Base-by-base conservation (phyloP, 2,329 filamentous ascomycete species). In the Achaetomium macrosporum region DNA sequence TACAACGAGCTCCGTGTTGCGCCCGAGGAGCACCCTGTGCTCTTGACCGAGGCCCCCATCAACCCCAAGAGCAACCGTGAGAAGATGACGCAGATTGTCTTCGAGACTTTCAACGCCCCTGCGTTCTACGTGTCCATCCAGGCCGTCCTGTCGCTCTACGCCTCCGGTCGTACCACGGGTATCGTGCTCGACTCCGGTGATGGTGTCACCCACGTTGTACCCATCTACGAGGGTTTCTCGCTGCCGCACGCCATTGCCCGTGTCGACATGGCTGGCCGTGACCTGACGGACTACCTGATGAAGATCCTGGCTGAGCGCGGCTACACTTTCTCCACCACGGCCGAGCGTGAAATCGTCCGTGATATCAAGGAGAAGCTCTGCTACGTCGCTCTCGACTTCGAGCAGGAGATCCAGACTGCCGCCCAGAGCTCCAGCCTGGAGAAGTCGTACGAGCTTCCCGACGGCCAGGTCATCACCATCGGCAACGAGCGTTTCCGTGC, bases 321-420 rank as follows among this genome's bases (percentile, higher is more conserved):
- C 70, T 97, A 99, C 84, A 90, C 90, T 69, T 99, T 99, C 88
- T 96, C 92, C 73, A 99, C 93, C 80, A 97, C 93, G 59, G 93
- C 93, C 76, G 93, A 99, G 84, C 93, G 93, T 77, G 93, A 97
- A 95, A 99, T 97, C 73, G 93, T 97, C 71, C 92, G 93, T 82
- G 93, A 99, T 76, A 97, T 99, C 83, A 99, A 99, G 88, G 93
- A 99, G 88, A 99, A 97, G 87, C 91, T 99, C 70, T 99, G 93
- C 87, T 99, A 99, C 81, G 93, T 97, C 72, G 93, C 93, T 64
- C 88, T 99, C 66, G 93, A 99, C 83, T 97, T 99, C 70, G 93
- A 99, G 84, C 93, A 99, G 84, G 93, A 99, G 82, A 96, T 99
- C 75, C 93, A 99, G 85, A 99, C 93, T 66, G 93, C 93, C 68